Conservation (phyloP, 2,329 filamentous ascomycete genomes). For the Dactylellina haptotyla region DNA sequence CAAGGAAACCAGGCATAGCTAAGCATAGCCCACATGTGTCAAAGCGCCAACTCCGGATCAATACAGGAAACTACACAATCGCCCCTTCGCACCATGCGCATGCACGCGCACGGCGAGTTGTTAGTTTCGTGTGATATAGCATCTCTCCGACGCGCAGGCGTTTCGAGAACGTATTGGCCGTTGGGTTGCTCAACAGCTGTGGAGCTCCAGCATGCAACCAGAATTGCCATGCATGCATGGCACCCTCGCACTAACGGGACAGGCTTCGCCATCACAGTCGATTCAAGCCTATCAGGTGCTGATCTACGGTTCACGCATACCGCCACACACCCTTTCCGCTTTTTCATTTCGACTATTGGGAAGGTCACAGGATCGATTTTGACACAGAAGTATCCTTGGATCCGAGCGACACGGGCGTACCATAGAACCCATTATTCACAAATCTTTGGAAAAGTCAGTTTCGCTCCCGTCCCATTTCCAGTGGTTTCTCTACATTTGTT, state of each 20-base stretch:
- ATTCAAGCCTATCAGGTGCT: constrained; percentile 10
- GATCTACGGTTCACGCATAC: constrained; percentile 15
- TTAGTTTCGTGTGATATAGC: no score
- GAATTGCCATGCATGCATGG: constrained; percentile 9
- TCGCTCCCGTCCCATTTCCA: constrained; percentile 49
- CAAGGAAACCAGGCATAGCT: no score
- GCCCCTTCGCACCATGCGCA: no score
- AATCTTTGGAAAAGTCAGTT: constrained; percentile 25
- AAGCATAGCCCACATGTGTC: no score
- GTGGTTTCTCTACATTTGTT: constrained; percentile 24
- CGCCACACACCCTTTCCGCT: constrained; percentile 7
- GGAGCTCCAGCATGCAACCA: constrained; percentile 5
- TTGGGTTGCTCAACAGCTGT: neutral
- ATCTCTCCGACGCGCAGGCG: no score
- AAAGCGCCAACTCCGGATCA: no score
- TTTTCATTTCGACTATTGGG: neutral
- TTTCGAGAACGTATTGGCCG: constrained; percentile 22
- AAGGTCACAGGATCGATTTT: constrained; percentile 42
- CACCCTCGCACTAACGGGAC: constrained; percentile 16
- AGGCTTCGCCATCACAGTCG: constrained; percentile 6
- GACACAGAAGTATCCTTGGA: constrained; percentile 45
- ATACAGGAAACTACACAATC: no score
- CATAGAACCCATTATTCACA: constrained; percentile 20
- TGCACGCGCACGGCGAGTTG: no score
- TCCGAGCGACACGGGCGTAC: constrained; percentile 16